Base-by-base conservation (phyloP, 495 filamentous ascomycete species). In the Platismatia glauca region DNA sequence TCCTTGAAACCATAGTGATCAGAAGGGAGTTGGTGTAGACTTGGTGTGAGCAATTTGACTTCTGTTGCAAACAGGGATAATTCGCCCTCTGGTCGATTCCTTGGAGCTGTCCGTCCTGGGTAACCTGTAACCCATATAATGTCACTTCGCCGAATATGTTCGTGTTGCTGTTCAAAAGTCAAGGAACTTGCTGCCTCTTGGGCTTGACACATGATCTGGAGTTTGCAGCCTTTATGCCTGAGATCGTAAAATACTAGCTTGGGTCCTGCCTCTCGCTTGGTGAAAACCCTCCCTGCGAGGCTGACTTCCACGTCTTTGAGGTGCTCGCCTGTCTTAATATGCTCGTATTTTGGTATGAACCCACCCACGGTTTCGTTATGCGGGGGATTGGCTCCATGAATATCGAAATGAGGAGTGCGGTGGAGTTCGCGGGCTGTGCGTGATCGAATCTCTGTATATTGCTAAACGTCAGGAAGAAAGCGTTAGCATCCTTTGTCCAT, bases 361-460 rank as follows among this genome's bases (percentile, higher is more conserved):
- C 91, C 82, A 64, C 81, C 75, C 58, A 96, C 78, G 67, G 91
- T 87, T 67, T 86, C 87, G 68, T 85, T 89, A 73, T 89, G 85
- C 52, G 91, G 79, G 82, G 97, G 97, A 81, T 97, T 97, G 84
- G 29, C 50, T 18, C 50, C 50, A 53, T 99, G 94, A 13, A 94
- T 95, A 74, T 96, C 97, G 22, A 94, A 91, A 73, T 95, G 75
- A 77, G 91, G 86, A 72, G 82, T 86, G 72, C 88, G 80, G 71
- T 86, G 86, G 61, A 97, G 83, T 80, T 90, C 91, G 72, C 91
- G 88, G 81, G 97, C 84, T 55, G 79, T 80, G 58, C 89, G 84
- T 68, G 85, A 90, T 55, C 94, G 90, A 69, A 98, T 95, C 78
- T 98, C 93, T 71, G 96, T 95, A 77, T 97, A 98, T 92, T 95